These are phyloP conservation scores for Cladosporium cucumerinum DNA, from an alignment of 2,329 filamentous ascomycete genomes.

Conservation along the genomic window DNA sequence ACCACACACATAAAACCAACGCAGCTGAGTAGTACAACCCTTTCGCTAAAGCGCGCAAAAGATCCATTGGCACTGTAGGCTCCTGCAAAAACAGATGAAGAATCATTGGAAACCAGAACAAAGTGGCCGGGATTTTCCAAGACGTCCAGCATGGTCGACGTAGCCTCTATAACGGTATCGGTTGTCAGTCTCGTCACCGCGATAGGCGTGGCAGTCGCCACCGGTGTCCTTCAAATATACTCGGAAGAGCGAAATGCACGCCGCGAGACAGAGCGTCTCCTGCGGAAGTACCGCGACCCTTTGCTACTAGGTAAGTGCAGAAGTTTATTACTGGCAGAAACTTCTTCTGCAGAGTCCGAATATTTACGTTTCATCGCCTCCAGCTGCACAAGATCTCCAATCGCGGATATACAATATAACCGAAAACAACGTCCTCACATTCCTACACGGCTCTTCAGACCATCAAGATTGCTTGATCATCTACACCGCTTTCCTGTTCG, in stretches of 20 bases:
- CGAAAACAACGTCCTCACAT: background rate
- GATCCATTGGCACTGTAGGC: background rate
- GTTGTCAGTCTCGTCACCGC: background rate
- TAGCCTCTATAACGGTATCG: background rate
- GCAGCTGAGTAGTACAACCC: background rate
- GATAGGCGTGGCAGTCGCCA: slow-evolving; percentile 4
- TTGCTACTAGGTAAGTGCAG: slow-evolving; percentile 1
- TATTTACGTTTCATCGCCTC: background rate
- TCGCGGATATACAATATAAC: slow-evolving; percentile 2
- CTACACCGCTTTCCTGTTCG: slow-evolving; percentile 10
- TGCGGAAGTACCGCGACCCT: slow-evolving; percentile 8
- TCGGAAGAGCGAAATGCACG: slow-evolving; percentile 5
- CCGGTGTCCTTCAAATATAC: background rate
- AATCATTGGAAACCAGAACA: background rate
- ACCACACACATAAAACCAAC: background rate
- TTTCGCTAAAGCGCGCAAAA: background rate
- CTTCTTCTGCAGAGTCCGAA: background rate
- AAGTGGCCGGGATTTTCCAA: background rate
- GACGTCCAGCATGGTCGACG: background rate
- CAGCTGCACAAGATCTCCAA: slow-evolving; percentile 11
- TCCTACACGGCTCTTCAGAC: background rate
- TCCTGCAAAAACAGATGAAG: no score
- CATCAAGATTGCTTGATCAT: slow-evolving; percentile 6
- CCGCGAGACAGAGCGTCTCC: background rate
- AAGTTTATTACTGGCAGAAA: background rate